Evolutionary conservation across 495 filamentous ascomycete genomes (phyloP), one percentile per base, ranked within the genome.

Genomic region (Hyaloscypha finlandica): DNA sequence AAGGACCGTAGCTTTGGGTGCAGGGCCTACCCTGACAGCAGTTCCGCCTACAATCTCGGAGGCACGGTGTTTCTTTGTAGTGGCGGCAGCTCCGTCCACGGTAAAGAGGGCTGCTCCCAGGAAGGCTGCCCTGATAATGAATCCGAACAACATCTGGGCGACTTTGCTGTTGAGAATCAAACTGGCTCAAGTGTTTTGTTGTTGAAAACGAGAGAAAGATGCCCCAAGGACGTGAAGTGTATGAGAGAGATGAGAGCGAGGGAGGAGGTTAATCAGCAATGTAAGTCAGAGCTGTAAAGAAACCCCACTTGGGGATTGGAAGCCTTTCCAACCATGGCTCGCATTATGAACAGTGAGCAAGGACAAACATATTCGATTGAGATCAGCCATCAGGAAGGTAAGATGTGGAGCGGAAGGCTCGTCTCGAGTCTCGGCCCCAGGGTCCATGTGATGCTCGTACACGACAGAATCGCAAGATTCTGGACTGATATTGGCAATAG

Each of bases 41-140:
- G 52, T 57, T 20, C 29, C 37, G 37, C 32, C 62, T 35, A 64
- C 48, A 20, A 4, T 6, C 62, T 55, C 62, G 29, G 62, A 57
- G 16, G 8, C 1, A 25, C 25, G 25, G 25, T 25, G 25, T 25
- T 57, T 64, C 9, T 39, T 37, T 29, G 73, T 53, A 14, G 68
- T 61, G n/a, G 71, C 70, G 39, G 76, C 25, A 25, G 25, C n/a
- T n/a, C n/a, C n/a, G n/a, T n/a, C n/a, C n/a, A n/a, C 25, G 25
- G 25, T 25, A 65, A 73, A 68, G 16, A 69, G 32, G 9, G 71
- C 66, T 51, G 72, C 65, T 48, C 71, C 64, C 25, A 70, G 30
- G 25, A 72, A 57, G 29, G 68, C 73, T 20, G 70, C 66, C 20
- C 66, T 59, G 37, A 65, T 69, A 55, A 74, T 8, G 58, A 31